Conservation (phyloP, 805 yeast genomes). For the Monosporozyma solicola region DNA sequence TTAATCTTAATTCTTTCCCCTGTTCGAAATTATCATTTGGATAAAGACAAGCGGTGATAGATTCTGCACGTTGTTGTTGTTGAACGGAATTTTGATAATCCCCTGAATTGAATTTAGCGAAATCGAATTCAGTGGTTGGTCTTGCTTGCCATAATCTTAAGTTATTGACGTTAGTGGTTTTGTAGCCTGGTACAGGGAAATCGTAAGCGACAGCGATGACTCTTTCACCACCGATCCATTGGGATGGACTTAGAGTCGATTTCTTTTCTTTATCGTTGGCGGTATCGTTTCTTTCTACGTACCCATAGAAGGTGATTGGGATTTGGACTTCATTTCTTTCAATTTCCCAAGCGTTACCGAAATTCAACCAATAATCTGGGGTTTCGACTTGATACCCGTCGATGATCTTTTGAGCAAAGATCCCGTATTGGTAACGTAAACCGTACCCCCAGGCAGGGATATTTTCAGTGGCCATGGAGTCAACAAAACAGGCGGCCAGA, state of each 20-base stretch:
- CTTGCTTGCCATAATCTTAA: conserved; percentile 83
- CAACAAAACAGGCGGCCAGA: conserved; percentile 88
- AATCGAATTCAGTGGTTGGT: conserved; percentile 88
- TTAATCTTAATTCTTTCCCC: conserved; percentile 86
- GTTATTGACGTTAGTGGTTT: conserved; percentile 76
- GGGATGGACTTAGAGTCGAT: conserved; percentile 46
- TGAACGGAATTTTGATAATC: conserved; percentile 79
- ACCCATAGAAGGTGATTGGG: conserved; percentile 86
- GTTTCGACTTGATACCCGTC: conserved; percentile 92
- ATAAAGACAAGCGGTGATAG: conserved; percentile 84
- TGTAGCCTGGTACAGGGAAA: conserved; percentile 87
- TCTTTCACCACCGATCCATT: conserved; percentile 86
- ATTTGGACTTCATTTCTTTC: conserved; percentile 78
- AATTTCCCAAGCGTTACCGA: conserved; percentile 90
- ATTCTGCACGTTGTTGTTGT: conserved; percentile 81
- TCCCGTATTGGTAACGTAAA: conserved; percentile 86
- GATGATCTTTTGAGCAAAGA: conserved; percentile 78
- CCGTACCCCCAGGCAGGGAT: conserved; percentile 98
- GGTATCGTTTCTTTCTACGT: conserved; percentile 48
- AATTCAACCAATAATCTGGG: conserved; percentile 90
- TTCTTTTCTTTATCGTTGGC: conserved; percentile 40
- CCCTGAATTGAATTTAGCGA: conserved; percentile 82
- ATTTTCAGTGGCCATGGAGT: conserved; percentile 75
- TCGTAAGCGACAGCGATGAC: conserved; percentile 86
- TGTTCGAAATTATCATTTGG: conserved; percentile 89